These are phyloP conservation scores for Dactylellina cionopaga DNA, from an alignment of 2,329 filamentous ascomycete species.

Conservation along the genomic window DNA sequence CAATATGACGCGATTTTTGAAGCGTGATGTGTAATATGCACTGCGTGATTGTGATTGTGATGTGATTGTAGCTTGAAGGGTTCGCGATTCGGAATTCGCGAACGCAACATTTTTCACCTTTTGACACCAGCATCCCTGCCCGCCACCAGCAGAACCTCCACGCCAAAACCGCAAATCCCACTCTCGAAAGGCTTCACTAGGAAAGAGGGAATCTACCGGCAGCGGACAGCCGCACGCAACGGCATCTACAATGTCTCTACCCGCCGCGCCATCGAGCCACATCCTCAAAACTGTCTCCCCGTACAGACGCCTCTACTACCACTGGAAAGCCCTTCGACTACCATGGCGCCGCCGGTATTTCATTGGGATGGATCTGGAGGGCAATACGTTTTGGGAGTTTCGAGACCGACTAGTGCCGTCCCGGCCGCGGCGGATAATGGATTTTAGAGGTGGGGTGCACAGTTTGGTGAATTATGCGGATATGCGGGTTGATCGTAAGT, in stretches of 20 bases:
- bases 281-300: slow-evolving; percentile 23
- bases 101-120: background rate
- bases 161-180: background rate
- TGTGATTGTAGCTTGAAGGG: slow-evolving; percentile 10
- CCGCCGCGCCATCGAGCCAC: slow-evolving; percentile 7
- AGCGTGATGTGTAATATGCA: background rate
- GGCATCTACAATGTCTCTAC: slow-evolving; percentile 6
- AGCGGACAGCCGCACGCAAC: no score
- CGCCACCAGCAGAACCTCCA: no score
- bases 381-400: slow-evolving; percentile 77
- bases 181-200: background rate
- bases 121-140: no score
- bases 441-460: slow-evolving; percentile 43
- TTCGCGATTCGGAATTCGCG: slow-evolving; percentile 19
- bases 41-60: background rate
- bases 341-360: slow-evolving; percentile 47
- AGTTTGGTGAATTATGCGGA: slow-evolving; percentile 54
- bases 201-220: no score
- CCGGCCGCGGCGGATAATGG: slow-evolving; percentile 53
- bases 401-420: slow-evolving; percentile 60
- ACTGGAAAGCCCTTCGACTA: slow-evolving; percentile 37
- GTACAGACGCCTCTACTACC: slow-evolving; percentile 23
- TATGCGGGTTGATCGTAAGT: slow-evolving; percentile 45
- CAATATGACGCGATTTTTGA: slow-evolving; percentile 3
- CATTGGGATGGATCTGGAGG: slow-evolving; percentile 69